Conservation (phyloP, 1,139 yeast species). For the Scheffersomyces cryptocercus region DNA sequence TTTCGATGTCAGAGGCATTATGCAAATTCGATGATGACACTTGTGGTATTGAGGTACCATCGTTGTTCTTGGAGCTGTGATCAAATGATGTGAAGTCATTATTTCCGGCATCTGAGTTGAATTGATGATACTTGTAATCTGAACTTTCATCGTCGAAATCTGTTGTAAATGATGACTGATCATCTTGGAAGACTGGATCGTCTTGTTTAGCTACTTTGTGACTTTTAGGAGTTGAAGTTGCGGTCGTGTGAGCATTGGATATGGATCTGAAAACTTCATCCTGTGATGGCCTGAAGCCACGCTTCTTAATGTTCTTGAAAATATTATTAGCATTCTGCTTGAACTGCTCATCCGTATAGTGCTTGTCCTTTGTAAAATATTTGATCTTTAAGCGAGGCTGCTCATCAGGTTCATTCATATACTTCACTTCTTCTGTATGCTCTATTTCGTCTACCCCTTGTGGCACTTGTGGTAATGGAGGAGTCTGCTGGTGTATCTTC, state of each 20-base stretch:
- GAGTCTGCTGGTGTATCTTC: constrained; percentile 18
- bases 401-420: constrained; percentile 1
- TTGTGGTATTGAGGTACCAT: constrained; percentile 5
- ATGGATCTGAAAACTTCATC: constrained; percentile 9
- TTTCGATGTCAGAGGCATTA: constrained; percentile 4
- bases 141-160: constrained; percentile 29
- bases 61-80: constrained; percentile 4
- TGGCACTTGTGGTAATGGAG: neutral
- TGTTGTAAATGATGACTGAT: constrained; percentile 38
- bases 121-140: constrained; percentile 16
- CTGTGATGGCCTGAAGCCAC: constrained; percentile 21
- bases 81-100: constrained; percentile 31
- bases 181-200: constrained; percentile 17
- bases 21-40: constrained; percentile 1
- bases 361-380: constrained; percentile 31
- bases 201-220: constrained; percentile 18
- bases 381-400: constrained; percentile 34
- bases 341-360: constrained; percentile 39
- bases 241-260: constrained; percentile 24
- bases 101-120: constrained; percentile 12
- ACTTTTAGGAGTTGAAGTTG: constrained; percentile 42
- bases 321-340: constrained; percentile 41
- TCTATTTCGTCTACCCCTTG: neutral
- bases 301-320: constrained; percentile 40
- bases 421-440: neutral